These are phyloP conservation scores for Aspergillus sp. DNA, from an alignment of 2,329 filamentous ascomycete species.

Conservation along the genomic window DNA sequence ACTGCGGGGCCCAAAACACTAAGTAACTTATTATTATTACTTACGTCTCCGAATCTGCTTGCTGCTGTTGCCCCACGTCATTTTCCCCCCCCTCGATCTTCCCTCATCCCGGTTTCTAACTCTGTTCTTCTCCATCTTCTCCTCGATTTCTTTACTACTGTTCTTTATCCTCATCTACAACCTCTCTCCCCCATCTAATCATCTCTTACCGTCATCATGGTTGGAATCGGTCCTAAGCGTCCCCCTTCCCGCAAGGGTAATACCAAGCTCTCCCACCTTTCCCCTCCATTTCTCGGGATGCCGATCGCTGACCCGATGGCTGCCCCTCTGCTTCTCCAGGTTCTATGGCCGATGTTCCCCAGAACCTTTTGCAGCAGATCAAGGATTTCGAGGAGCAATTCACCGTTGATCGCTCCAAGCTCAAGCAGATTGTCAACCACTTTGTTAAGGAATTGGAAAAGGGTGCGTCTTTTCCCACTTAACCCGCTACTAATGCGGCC, in stretches of 20 bases:
- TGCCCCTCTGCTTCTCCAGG: constrained; percentile 52
- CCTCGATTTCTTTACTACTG: constrained; percentile 1
- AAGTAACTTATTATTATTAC: not conserved
- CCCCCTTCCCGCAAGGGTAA: constrained; percentile 73
- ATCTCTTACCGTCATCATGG: constrained; percentile 52
- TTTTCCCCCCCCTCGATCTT: constrained; percentile 2
- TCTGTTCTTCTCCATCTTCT: constrained; percentile 1
- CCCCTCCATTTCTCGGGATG: not conserved
- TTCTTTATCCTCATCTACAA: constrained; percentile 4
- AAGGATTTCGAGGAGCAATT: constrained; percentile 81
- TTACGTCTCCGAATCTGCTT: not conserved
- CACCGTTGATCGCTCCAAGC: constrained; percentile 72
- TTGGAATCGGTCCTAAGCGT: constrained; percentile 64
- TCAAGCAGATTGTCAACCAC: constrained; percentile 87
- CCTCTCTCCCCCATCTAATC: not conserved
- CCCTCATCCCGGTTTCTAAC: constrained; percentile 1
- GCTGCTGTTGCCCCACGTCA: constrained; percentile 7
- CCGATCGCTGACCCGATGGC: constrained; percentile 4
- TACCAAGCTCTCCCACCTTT: constrained; percentile 25
- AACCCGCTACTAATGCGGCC: not conserved
- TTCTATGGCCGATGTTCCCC: constrained; percentile 87
- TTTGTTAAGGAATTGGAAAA: constrained; percentile 87
- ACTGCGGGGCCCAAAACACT: not conserved
- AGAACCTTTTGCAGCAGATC: constrained; percentile 79
- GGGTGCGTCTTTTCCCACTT: constrained; percentile 52